Percentiles rank a stretch among this genome's conserved stretches.
Evolutionary conservation across 495 filamentous ascomycete genomes (phyloP).

Genomic region (Penicillium pancosmium): DNA sequence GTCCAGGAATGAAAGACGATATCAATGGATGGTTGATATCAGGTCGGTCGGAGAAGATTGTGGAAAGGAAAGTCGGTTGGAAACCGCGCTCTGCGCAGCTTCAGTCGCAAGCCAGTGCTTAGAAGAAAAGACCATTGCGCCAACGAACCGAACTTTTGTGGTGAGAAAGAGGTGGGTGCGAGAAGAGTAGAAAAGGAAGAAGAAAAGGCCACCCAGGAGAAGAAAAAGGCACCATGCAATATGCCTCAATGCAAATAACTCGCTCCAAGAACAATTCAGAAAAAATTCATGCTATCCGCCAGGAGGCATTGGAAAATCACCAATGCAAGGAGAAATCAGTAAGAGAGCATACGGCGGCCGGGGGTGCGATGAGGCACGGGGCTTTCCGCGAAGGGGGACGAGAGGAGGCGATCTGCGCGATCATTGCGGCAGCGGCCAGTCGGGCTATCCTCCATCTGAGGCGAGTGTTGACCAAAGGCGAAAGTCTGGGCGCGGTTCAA

Average conservation of each 20-base stretch:
- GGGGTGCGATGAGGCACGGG: constrained; percentile 56
- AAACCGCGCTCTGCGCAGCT: constrained; percentile 18
- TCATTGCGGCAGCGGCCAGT: constrained; percentile 62
- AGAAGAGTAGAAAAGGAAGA: constrained; percentile 4
- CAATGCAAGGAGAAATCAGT: constrained; percentile 42
- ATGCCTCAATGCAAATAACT: constrained; percentile 28
- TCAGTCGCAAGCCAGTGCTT: constrained; percentile 17
- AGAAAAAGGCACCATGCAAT: constrained; percentile 8
- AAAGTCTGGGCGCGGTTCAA: constrained; percentile 89
- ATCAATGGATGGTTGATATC: constrained; percentile 17
- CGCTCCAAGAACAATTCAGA: constrained; percentile 29
- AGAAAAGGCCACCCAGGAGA: constrained; percentile 5
- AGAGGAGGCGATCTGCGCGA: constrained; percentile 34
- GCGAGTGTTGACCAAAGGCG: constrained; percentile 76
- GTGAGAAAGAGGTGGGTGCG: constrained; percentile 5
- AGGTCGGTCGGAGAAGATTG: constrained; percentile 15
- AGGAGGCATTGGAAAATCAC: constrained; percentile 17
- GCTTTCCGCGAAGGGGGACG: constrained; percentile 58
- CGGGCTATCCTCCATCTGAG: constrained; percentile 76
- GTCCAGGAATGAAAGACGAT: constrained; percentile 22
- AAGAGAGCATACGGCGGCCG: constrained; percentile 73
- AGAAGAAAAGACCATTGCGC: constrained; percentile 12
- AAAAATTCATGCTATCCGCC: constrained; percentile 19
- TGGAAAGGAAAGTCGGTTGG: constrained; percentile 7
- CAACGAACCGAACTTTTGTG: constrained; percentile 11